phyloP scores from a whole-genome alignment of 768 basidiomycete species.

The Leccinum incarnatum region DNA sequence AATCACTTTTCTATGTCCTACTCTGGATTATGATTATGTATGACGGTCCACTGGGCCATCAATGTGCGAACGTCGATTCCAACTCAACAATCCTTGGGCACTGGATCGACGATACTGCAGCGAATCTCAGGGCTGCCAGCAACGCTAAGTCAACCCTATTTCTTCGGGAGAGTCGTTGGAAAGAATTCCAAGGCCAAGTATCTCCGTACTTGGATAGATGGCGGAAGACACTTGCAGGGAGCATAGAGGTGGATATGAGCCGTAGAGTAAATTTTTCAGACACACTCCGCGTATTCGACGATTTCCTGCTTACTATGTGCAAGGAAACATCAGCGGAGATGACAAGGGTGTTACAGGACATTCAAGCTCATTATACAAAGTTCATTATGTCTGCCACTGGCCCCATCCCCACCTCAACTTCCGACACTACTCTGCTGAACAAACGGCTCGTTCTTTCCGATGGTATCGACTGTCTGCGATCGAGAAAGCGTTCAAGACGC shows the following conservation, averaged over 20 bases:
- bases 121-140: not conserved
- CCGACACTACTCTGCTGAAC: not conserved
- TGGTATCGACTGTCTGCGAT: not conserved
- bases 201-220: not conserved
- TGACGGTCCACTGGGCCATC: not conserved
- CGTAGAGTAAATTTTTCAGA: not conserved
- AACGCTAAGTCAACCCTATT: not conserved
- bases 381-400: not conserved
- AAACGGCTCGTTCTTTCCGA: not conserved
- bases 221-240: not conserved
- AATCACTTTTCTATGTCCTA: not conserved
- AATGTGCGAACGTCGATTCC: not conserved
- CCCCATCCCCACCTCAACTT: not conserved
- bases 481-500: not conserved
- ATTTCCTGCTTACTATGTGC: not conserved
- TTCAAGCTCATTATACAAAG: not conserved
- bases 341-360: not conserved
- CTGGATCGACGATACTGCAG: not conserved
- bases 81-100: not conserved
- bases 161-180: not conserved
- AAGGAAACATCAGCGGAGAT: not conserved
- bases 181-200: not conserved
- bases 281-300: not conserved
- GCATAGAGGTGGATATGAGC: too few species aligned
- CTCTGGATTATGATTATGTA: not conserved